Evolutionary conservation across 345 rosid species (phyloP).

Genomic region (Adansonia digitata): DNA sequence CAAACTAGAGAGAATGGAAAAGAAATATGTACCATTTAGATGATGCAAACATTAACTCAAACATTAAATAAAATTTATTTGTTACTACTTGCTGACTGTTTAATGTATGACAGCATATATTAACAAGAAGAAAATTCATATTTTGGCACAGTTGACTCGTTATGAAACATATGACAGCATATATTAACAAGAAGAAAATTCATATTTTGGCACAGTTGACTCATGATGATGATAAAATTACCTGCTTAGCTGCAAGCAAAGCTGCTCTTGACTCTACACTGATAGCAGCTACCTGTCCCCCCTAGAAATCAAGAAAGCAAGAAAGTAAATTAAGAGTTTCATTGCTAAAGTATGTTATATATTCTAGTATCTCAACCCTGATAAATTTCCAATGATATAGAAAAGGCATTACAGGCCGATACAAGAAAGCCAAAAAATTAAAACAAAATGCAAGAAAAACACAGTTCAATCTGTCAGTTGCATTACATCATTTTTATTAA

Average conservation of each 20-base stretch:
- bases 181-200: neutral
- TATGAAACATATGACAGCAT: neutral
- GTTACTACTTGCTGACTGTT: neutral
- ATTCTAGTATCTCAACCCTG: slow-evolving; percentile 1
- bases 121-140: neutral
- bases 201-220: neutral
- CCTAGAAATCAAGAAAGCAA: slow-evolving; percentile 35
- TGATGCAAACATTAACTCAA: no score
- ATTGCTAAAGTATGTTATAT: neutral
- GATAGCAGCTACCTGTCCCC: slow-evolving; percentile 68
- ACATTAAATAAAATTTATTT: neutral
- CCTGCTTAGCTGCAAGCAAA: slow-evolving; percentile 86
- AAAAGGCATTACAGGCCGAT: slow-evolving; percentile 1
- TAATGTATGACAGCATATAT: neutral
- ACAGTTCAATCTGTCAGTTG: neutral
- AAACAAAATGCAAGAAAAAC: neutral
- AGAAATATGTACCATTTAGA: neutral
- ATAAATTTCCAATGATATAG: neutral
- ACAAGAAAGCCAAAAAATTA: neutral
- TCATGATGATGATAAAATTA: slow-evolving; percentile 12
- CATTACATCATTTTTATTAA: neutral
- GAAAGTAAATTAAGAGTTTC: neutral
- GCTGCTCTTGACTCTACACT: slow-evolving; percentile 84
- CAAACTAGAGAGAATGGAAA: neutral
- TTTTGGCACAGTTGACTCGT: neutral